phyloP scores from a whole-genome alignment of 2,329 filamentous ascomycete genomes.

The Beauveria australis region DNA sequence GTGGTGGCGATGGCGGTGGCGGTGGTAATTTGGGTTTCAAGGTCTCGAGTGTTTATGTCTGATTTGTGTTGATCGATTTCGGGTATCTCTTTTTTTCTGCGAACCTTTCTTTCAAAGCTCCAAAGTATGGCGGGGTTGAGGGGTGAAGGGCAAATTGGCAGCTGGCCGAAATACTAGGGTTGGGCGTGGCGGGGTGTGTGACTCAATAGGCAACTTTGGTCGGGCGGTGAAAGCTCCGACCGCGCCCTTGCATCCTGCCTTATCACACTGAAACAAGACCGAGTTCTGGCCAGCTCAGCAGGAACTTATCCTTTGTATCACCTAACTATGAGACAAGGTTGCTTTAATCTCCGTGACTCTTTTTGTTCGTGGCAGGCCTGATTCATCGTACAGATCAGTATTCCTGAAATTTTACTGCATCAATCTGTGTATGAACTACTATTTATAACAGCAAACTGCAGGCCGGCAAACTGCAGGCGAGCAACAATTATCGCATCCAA shows the following conservation, averaged over 20 bases:
- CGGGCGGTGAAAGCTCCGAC: constrained; percentile 10
- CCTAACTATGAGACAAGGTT: not conserved
- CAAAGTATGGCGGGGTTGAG: constrained; percentile 8
- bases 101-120: not conserved
- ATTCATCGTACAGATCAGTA: not conserved
- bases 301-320: not conserved
- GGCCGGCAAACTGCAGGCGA: not conserved
- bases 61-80: not conserved
- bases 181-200: not conserved
- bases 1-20: not conserved
- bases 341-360: not conserved
- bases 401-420: not conserved
- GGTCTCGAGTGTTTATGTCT: not conserved
- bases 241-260: not conserved
- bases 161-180: not conserved
- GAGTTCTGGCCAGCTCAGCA: not conserved
- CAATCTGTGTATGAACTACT: not conserved
- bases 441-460: not conserved
- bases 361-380: not conserved
- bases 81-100: not conserved
- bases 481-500: not conserved
- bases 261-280: constrained; percentile 4
- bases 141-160: not conserved
- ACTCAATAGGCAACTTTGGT: constrained; percentile 10
- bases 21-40: not conserved